Evolutionary conservation across 441 rosid species (phyloP).

Genomic region (Iberis amara): DNA sequence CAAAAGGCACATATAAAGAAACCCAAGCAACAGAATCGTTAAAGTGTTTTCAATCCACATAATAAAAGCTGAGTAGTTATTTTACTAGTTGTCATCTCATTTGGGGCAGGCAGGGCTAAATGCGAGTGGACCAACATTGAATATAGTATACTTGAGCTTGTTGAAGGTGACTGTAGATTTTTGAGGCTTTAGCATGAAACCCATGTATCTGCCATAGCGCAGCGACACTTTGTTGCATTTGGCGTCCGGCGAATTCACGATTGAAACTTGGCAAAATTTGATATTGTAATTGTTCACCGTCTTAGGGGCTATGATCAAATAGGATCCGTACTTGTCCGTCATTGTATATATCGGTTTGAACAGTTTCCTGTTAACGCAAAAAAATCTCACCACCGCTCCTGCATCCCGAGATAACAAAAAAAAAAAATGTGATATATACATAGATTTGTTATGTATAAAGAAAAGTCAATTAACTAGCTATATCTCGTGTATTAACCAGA

Average conservation of each 20-base stretch:
- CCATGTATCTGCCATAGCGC: conserved; percentile 46
- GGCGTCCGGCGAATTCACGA: conserved; percentile 42
- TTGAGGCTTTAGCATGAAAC: conserved; percentile 37
- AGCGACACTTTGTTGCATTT: conserved; percentile 39
- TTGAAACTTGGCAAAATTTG: conserved; percentile 50
- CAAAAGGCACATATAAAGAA: neutral
- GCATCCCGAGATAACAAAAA: neutral
- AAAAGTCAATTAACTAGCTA: too few species aligned
- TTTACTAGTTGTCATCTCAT: conserved; percentile 8
- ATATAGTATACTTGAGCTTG: conserved; percentile 38
- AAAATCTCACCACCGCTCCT: conserved; percentile 60
- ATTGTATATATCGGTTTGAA: conserved; percentile 7
- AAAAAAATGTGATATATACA: neutral
- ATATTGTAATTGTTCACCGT: conserved; percentile 49
- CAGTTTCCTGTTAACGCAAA: conserved; percentile 52
- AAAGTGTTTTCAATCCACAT: conserved; percentile 1
- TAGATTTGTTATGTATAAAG: neutral
- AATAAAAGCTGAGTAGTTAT: conserved; percentile 3
- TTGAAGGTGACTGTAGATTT: conserved; percentile 1
- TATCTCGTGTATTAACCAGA: too few species aligned
- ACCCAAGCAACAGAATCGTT: conserved; percentile 11
- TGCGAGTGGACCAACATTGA: conserved; percentile 57
- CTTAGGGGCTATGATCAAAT: conserved; percentile 50
- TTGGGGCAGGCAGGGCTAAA: conserved; percentile 36
- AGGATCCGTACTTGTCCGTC: conserved; percentile 71